Base-by-base conservation (phyloP, 371 early-diverging fungal species). In the Apophysomyces elegans region DNA sequence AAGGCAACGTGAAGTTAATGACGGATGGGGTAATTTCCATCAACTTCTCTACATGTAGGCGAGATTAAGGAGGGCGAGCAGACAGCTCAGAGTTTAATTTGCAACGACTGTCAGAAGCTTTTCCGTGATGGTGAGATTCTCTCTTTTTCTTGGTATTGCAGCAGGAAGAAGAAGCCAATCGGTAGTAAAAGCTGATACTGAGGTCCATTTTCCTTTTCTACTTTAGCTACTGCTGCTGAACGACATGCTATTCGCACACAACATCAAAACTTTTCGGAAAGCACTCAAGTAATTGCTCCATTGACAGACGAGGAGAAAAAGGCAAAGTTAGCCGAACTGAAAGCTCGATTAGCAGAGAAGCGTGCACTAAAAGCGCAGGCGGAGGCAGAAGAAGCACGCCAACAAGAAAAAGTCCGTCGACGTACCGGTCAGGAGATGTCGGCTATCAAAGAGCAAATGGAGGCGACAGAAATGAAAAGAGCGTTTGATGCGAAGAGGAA, bases 211-310 rank as follows among this genome's bases (percentile, higher is more conserved):
- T 26, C 32, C 32, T 26, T 26, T 26, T 26, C 32, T 26, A 26
- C 2, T 26, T 57, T 59, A 88, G 91, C 90, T n/a, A 70, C 78
- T 14, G 86, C 87, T 43, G 95, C 95, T 7, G 90, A 95, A 68
- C 67, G 86, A 66, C 97, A 96, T 73, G 97, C 96, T 13, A 81
- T 87, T 43, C 86, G 88, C 57, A 90, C 93, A 1, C 86, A 88
- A 0, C 97, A 97, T 74, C 85, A 85, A 59, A 91, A 93, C 74
- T 97, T 97, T 78, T 83, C 91, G 14, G 95, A 97, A 68, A 91
- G 92, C 21, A 93, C 93, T 1, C 83, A 90, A 32, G 88, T 80
- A 0, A 91, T 96, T 67, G 88, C 92, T 70, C 95, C 95, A 7
- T 77, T 97, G 41, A 91, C 94, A 0, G 94, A 90, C 60, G 95